Base-by-base conservation (phyloP, 1,284 basidiomycete genomes). In the Phellopilus nigrolimitatus region DNA sequence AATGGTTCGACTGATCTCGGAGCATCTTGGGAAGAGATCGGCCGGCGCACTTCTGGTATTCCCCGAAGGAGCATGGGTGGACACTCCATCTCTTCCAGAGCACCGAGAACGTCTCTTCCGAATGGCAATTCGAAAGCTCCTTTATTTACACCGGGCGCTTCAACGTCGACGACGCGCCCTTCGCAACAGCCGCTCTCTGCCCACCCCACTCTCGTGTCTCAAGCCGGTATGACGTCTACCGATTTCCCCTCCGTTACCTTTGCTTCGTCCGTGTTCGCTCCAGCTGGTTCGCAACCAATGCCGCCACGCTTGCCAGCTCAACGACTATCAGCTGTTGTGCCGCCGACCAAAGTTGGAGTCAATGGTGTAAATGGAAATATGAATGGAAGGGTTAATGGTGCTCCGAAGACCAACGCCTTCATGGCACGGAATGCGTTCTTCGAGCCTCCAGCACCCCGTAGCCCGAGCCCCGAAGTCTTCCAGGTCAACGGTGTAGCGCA, bases 1-100 rank as follows among this genome's bases (percentile, higher is more conserved):
- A 56, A 53, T 49, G 54, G 50, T 39, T 36, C 56, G 49, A 47
- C 60, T 49, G 70, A 74, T 55, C 51, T 74, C 53, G 68, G 66
- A 36, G 73, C 73, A 67, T 78, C 78, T 24, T 80, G 77, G 79
- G 77, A 79, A 59, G 70, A 73, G 36, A 59, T 75, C 24, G 54
- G 54, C 10, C 33, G 44, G 27, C 40, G 47, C 22, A 38, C 40
- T 3, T 31, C 53, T 9, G 30, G 25, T 13, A 24, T 33, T 17
- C 46, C 46, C 25, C 48, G 53, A 21, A 40, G 25, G 28, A 55
- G 53, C 34, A 31, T 49, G 34, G 42, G 36, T 28, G 34, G 36
- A n/a, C 44, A 49, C 7, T 19, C 49, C 6, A 22, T 38, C n/a
- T 24, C 41, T 13, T 28, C 49, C 10, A 36, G 49, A 19, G 34